phyloP scores from a whole-genome alignment of 75 land plant genomes.

The Cryptomeria japonica region DNA sequence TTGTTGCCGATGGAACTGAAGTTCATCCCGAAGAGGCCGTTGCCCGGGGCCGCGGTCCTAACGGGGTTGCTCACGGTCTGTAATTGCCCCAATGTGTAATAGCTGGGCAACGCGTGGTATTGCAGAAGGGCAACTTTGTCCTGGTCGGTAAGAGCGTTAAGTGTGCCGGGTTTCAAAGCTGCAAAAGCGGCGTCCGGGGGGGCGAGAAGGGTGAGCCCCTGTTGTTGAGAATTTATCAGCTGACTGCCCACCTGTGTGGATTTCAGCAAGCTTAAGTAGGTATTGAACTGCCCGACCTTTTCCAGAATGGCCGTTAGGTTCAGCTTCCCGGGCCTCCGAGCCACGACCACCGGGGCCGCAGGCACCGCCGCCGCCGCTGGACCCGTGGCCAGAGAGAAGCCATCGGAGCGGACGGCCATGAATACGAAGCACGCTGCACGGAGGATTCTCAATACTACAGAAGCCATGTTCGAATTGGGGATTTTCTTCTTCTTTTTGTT shows the following conservation, averaged over 20 bases:
- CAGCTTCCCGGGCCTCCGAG: slow-evolving; percentile 8
- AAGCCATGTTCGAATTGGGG: neutral
- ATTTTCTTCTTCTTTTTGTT: no score
- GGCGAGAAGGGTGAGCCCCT: slow-evolving; percentile 71
- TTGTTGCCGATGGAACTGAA: slow-evolving; percentile 47
- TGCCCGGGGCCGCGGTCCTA: slow-evolving; percentile 47
- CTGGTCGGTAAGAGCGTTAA: slow-evolving; percentile 55
- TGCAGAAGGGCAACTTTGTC: slow-evolving; percentile 57
- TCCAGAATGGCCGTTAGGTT: slow-evolving; percentile 38
- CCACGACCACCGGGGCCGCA: no score
- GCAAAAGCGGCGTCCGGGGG: slow-evolving; percentile 77
- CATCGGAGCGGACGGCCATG: no score
- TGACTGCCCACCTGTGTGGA: slow-evolving; percentile 48
- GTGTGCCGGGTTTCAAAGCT: slow-evolving; percentile 47
- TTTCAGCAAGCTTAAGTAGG: slow-evolving; percentile 34
- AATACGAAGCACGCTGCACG: neutral
- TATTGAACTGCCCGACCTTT: slow-evolving; percentile 42
- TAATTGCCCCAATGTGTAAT: slow-evolving; percentile 40
- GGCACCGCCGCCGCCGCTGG: neutral
- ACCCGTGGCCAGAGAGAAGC: neutral
- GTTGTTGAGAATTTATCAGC: slow-evolving; percentile 42
- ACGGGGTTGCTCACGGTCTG: slow-evolving; percentile 68
- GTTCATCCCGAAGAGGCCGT: slow-evolving; percentile 46
- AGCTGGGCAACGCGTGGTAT: slow-evolving; percentile 58
- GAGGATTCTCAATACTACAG: no score